phyloP scores from a whole-genome alignment of 2,329 filamentous ascomycete species.

The Fusarium austroafricanum region DNA sequence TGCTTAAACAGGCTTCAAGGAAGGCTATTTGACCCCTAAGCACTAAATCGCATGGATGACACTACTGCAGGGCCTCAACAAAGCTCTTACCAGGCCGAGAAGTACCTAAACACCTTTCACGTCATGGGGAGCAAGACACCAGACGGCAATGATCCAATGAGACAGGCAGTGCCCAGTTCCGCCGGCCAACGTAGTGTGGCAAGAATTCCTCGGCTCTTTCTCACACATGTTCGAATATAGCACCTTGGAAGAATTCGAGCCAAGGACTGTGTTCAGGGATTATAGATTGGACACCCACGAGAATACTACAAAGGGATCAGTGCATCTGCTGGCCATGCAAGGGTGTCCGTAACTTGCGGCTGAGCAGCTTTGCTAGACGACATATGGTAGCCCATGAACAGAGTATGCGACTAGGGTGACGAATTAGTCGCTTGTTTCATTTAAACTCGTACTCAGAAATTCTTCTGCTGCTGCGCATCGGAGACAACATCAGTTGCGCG shows the following conservation, averaged over 20 bases:
- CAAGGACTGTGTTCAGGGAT: slow-evolving; percentile 7
- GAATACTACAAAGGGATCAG: slow-evolving; percentile 20
- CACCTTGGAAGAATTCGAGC: not conserved
- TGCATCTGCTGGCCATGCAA: slow-evolving; percentile 31
- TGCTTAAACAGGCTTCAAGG: slow-evolving; percentile 5
- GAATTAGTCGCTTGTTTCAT: slow-evolving; percentile 34
- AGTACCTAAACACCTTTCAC: not conserved
- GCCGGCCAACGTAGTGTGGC: not conserved
- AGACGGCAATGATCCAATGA: not conserved
- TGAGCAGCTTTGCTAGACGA: slow-evolving; percentile 18
- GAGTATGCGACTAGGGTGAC: slow-evolving; percentile 39
- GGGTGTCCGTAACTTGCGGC: slow-evolving; percentile 26
- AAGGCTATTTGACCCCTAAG: slow-evolving; percentile 19
- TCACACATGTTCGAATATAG: not conserved
- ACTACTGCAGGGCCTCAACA: slow-evolving; percentile 6
- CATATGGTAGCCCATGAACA: not conserved
- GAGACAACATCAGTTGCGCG: slow-evolving; percentile 17
- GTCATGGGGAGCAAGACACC: not conserved
- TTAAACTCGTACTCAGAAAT: slow-evolving; percentile 8
- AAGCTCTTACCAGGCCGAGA: not conserved
- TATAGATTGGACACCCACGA: slow-evolving; percentile 25
- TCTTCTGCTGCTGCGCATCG: slow-evolving; percentile 3
- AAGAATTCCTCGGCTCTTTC: not conserved
- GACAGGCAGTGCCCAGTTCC: not conserved
- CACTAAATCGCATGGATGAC: slow-evolving; percentile 3